Evolutionary conservation across 139 green algal genomes (phyloP).

Genomic region (Chlamydomonas sphaeroides): DNA sequence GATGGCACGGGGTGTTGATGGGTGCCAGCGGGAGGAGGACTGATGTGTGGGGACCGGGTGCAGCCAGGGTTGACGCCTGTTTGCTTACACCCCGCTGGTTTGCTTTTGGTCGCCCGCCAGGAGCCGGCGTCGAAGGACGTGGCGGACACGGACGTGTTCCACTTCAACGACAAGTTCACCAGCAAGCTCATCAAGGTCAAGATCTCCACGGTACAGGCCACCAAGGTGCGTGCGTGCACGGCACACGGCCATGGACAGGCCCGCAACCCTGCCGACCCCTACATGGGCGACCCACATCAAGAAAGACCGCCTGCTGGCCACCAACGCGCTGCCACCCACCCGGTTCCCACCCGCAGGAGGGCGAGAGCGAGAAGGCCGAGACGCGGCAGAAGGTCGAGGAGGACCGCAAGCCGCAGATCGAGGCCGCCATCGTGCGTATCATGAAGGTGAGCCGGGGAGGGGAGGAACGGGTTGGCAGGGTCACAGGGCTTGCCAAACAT

Average conservation of each 20-base stretch:
- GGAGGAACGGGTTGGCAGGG: too few relatives aligned
- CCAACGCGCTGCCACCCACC: too few relatives aligned
- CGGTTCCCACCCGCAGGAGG: slow-evolving; percentile 41
- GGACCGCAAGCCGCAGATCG: slow-evolving; percentile 98
- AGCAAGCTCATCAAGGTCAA: slow-evolving; percentile 90
- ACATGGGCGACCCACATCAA: too few relatives aligned
- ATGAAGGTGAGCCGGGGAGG: slow-evolving; percentile 89
- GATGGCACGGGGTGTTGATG: too few relatives aligned
- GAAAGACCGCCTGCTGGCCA: too few relatives aligned
- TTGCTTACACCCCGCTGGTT: too few relatives aligned
- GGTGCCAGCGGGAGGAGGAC: too few relatives aligned
- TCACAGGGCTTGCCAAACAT: too few relatives aligned
- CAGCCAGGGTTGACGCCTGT: too few relatives aligned
- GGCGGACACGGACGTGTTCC: slow-evolving; percentile 84
- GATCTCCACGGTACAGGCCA: slow-evolving; percentile 70
- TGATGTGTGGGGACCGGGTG: too few relatives aligned
- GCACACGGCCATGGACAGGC: too few relatives aligned
- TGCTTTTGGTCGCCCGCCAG: not conserved
- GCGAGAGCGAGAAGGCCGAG: slow-evolving; percentile 87
- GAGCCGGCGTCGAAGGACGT: slow-evolving; percentile 76
- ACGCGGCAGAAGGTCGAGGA: slow-evolving; percentile 95
- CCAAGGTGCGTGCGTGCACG: slow-evolving; percentile 79
- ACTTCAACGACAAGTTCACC: slow-evolving; percentile 89
- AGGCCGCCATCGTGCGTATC: slow-evolving; percentile 97
- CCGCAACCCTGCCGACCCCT: too few relatives aligned